These are phyloP conservation scores for Globisporangium lucens DNA, from an alignment of 352 stramenopile species.

Conservation along the genomic window DNA sequence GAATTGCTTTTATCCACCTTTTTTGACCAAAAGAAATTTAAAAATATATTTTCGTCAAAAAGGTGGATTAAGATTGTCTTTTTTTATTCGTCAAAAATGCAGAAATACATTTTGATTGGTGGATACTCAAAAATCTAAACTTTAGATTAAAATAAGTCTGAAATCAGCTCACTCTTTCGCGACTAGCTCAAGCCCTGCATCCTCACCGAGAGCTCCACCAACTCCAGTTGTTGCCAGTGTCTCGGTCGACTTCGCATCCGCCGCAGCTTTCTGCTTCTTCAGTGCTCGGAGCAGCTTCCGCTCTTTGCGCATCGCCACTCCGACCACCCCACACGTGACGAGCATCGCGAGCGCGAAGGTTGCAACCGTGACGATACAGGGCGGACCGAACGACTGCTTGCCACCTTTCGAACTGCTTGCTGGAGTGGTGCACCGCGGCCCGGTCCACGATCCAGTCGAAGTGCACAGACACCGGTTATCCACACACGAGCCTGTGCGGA, in stretches of 20 bases:
- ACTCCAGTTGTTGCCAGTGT: neutral
- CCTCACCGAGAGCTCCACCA: neutral
- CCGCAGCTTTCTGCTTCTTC: neutral
- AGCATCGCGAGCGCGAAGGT: neutral
- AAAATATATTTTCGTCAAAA: too few relatives aligned
- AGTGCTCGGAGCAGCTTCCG: neutral
- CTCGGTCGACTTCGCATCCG: neutral
- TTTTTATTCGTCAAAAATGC: too few relatives aligned
- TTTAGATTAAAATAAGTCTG: too few relatives aligned
- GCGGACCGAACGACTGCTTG: slow-evolving; percentile 1
- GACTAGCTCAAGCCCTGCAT: neutral
- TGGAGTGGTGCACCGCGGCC: neutral
- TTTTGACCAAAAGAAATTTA: too few relatives aligned
- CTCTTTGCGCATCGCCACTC: neutral
- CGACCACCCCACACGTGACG: neutral
- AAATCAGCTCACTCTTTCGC: too few relatives aligned
- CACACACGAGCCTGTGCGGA: too few relatives aligned
- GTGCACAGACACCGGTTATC: too few relatives aligned
- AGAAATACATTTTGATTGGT: too few relatives aligned
- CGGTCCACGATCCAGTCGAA: too few relatives aligned
- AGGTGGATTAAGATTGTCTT: too few relatives aligned
- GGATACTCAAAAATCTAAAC: too few relatives aligned
- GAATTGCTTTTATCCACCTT: too few relatives aligned
- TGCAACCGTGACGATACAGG: neutral
- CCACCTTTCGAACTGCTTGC: neutral